A percentile compares a stretch with the other conserved stretches of the same genome.
Evolutionary conservation across 139 green algal species (phyloP).

Genomic region (Chlamydomonas eustigma): DNA sequence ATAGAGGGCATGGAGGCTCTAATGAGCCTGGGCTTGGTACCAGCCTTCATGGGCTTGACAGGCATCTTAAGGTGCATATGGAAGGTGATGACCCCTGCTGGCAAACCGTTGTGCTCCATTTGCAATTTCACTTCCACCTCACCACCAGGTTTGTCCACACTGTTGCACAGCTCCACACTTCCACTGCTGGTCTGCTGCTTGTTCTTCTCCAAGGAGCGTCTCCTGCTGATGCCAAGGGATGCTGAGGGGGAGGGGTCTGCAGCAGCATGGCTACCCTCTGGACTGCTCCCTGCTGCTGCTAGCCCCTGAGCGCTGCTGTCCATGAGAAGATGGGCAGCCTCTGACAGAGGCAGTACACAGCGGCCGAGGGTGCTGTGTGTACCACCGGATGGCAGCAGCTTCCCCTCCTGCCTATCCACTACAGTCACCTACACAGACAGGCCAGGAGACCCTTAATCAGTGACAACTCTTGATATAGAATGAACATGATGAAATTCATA

Average conservation of each 20-base stretch:
- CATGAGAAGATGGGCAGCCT: slow-evolving; percentile 18
- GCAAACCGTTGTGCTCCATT: slow-evolving; percentile 34
- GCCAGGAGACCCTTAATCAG: background rate
- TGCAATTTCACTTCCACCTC: background rate
- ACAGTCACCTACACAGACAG: slow-evolving; percentile 10
- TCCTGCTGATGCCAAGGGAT: no score
- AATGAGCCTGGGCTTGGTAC: background rate
- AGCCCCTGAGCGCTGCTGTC: background rate
- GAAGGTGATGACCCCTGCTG: slow-evolving; percentile 20
- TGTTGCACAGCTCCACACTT: no score
- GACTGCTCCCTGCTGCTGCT: background rate
- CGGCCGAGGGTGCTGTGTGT: slow-evolving; percentile 21
- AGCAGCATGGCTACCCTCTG: no score
- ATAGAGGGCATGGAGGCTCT: background rate
- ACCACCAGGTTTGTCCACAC: background rate
- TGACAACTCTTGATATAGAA: background rate
- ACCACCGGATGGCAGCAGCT: background rate
- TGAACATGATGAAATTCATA: background rate
- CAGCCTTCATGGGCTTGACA: background rate
- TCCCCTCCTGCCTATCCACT: background rate
- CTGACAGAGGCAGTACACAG: slow-evolving; percentile 28
- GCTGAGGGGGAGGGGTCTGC: no score
- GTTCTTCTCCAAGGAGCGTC: no score
- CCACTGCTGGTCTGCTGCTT: no score
- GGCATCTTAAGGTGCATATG: slow-evolving; percentile 1